Conservation (phyloP, 169 alveolate species). For the Cryptosporidium parvum region DNA sequence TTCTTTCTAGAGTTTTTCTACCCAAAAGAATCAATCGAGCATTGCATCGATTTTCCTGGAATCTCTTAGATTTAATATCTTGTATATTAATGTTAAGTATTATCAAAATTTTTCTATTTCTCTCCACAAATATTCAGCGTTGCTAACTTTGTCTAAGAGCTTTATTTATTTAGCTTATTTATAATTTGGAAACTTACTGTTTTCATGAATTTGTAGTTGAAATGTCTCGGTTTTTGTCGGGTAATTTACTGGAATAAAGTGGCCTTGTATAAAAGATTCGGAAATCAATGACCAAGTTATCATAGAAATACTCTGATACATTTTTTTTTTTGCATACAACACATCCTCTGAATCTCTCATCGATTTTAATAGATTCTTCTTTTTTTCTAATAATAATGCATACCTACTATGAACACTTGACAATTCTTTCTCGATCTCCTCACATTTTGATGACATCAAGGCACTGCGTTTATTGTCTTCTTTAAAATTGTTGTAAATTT, state of each 20-base stretch:
- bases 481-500: neutral
- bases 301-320: conserved; percentile 66
- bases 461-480: conserved; percentile 25
- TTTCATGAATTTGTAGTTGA: conserved; percentile 40
- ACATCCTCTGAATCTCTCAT: conserved; percentile 72
- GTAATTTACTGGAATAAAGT: conserved; percentile 55
- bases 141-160: conserved; percentile 28
- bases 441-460: conserved; percentile 18
- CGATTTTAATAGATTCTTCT: conserved; percentile 42
- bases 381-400: conserved; percentile 62
- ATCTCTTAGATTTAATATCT: neutral
- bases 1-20: conserved; percentile 54
- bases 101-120: conserved; percentile 52
- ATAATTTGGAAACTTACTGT: conserved; percentile 30
- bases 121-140: conserved; percentile 68
- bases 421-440: conserved; percentile 62
- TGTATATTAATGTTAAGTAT: neutral
- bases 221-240: conserved; percentile 61
- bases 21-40: conserved; percentile 67
- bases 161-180: neutral
- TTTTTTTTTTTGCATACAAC: conserved; percentile 45
- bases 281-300: conserved; percentile 70
- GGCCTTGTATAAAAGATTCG: conserved; percentile 67
- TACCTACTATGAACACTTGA: conserved; percentile 42
- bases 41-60: conserved; percentile 40